These are phyloP conservation scores for Teunomyces funiuensis DNA, from an alignment of 805 yeast species.

Conservation along the genomic window DNA sequence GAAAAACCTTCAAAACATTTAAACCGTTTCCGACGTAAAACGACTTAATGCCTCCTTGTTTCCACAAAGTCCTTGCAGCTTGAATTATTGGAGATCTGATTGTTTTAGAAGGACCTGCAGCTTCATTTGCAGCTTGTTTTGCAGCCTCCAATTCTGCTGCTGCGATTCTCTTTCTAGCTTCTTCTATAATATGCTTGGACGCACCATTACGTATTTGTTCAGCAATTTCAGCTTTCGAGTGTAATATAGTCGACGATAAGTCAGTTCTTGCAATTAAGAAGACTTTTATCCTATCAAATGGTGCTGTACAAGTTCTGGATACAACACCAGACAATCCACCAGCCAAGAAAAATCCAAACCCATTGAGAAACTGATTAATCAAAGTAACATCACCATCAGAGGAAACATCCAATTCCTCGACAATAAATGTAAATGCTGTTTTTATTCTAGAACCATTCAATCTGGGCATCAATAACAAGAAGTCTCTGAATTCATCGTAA, in stretches of 20 bases:
- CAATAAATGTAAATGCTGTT: constrained; percentile 79
- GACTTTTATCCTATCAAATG: constrained; percentile 92
- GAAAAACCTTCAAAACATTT: constrained; percentile 90
- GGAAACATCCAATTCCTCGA: constrained; percentile 75
- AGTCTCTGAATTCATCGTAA: constrained; percentile 83
- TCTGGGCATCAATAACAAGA: constrained; percentile 79
- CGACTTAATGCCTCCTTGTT: constrained; percentile 82
- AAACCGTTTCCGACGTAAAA: constrained; percentile 96
- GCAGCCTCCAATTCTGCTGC: constrained; percentile 24
- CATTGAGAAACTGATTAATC: constrained; percentile 73
- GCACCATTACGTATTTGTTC: constrained; percentile 36
- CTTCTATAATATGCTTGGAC: constrained; percentile 33
- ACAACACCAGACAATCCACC: constrained; percentile 97
- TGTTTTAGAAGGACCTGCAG: constrained; percentile 39
- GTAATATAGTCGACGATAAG: constrained; percentile 65
- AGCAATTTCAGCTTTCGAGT: constrained; percentile 49
- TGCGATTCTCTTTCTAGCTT: constrained; percentile 29
- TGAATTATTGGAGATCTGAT: constrained; percentile 74
- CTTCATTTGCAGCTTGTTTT: constrained; percentile 28
- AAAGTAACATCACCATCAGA: constrained; percentile 92
- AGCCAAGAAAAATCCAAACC: constrained; percentile 87
- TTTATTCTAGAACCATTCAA: constrained; percentile 70
- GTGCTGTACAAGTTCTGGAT: constrained; percentile 95
- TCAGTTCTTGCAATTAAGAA: constrained; percentile 90
- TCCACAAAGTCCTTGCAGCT: constrained; percentile 79